Evolutionary conservation across 2,329 filamentous ascomycete species (phyloP), one percentile per base, ranked within the genome.

Genomic region (Calonectria pteridis): DNA sequence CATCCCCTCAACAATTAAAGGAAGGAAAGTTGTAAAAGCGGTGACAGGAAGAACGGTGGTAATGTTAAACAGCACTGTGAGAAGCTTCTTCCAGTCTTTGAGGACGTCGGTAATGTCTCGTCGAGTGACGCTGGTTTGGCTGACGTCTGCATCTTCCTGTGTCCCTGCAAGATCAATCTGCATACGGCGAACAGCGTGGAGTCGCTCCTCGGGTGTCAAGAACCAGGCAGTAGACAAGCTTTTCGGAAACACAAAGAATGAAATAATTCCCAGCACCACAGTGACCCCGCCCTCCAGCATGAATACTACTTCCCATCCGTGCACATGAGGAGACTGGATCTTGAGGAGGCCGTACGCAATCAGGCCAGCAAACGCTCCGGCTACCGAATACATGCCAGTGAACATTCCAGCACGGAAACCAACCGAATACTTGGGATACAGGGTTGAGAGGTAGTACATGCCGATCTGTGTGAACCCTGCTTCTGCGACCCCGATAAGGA

Each of bases 91-190:
- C 55, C 55, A 59, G 55, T 59, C 55, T 10, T 37, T 59, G 11
- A 59, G 20, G 14, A 40, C 55, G 33, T 59, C 55, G 6, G 55
- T 59, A 20, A 59, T 40, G 13, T 59, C 55, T 5, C 55, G 55
- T 26, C 55, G 55, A 18, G 55, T 59, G 55, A 59, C 11, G 14
- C 55, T 59, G n/a, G 55, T 59, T 13, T 59, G 55, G n/a, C 26
- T 59, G n/a, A 59, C 55, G 20, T 59, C 55, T 16, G 55, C 55
- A 59, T 59, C 55, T 20, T 59, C 55, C 55, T 59, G 55, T 20
- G 55, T 59, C n/a, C 55, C 55, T 14, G 55, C 55, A 59, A 59
- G 55, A 59, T 59, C 55, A 59, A 59, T 59, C 55, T 59, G 33
- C 55, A 59, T 59, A 6, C 55, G 55, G 55, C 55, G 55, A 35